Conservation (phyloP, 768 basidiomycete genomes). For the Xerocomus brunneocitrinus region DNA sequence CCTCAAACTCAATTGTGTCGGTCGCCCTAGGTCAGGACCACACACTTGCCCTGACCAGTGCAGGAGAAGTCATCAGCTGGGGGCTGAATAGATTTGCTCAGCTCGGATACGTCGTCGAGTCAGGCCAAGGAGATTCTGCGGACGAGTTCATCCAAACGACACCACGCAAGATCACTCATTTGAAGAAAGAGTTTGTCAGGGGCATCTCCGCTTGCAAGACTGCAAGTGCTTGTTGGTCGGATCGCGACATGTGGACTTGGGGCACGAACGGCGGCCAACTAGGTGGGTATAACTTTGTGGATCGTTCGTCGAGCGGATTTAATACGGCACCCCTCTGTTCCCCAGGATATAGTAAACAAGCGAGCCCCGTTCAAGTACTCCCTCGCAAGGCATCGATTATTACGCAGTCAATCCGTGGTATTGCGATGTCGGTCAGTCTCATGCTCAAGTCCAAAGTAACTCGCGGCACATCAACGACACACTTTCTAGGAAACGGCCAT, state of each 20-base stretch:
- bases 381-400: slow-evolving; percentile 83
- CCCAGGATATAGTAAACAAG: slow-evolving; percentile 69
- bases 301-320: background rate
- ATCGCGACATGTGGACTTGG: slow-evolving; percentile 74
- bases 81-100: slow-evolving; percentile 87
- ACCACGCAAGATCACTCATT: slow-evolving; percentile 70
- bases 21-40: slow-evolving; percentile 94
- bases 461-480: background rate
- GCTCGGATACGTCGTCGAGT: slow-evolving; percentile 80
- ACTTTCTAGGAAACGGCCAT: slow-evolving; percentile 70
- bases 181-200: slow-evolving; percentile 72
- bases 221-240: slow-evolving; percentile 88
- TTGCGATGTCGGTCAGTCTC: slow-evolving; percentile 67
- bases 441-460: background rate
- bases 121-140: slow-evolving; percentile 36
- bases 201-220: slow-evolving; percentile 87
- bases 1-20: slow-evolving; percentile 52
- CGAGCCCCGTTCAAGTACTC: slow-evolving; percentile 68
- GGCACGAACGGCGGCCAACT: slow-evolving; percentile 92
- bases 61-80: slow-evolving; percentile 87
- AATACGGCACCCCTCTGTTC: background rate
- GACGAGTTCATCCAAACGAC: slow-evolving; percentile 76
- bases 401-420: slow-evolving; percentile 59
- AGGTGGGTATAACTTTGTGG: slow-evolving; percentile 40
- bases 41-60: slow-evolving; percentile 75